Evolutionary conservation across 768 basidiomycete species (phyloP).

Genomic region (Amanita pseudoporphyria): DNA sequence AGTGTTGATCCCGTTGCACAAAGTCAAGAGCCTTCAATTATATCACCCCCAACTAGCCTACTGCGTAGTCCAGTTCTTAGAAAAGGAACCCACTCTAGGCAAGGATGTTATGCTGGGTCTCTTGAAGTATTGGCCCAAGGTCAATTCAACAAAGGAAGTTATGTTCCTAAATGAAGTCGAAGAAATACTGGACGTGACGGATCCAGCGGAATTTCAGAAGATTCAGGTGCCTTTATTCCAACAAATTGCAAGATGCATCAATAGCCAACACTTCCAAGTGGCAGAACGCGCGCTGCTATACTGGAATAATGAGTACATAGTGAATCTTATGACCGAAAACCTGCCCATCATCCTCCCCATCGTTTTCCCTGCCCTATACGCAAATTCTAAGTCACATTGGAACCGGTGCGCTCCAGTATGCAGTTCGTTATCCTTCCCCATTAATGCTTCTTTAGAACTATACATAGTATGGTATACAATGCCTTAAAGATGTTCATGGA

Average conservation of each 20-base stretch:
- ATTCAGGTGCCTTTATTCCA: slow-evolving; percentile 88
- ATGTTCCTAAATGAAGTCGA: slow-evolving; percentile 99
- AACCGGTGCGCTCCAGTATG: slow-evolving; percentile 61
- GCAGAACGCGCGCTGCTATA: slow-evolving; percentile 94
- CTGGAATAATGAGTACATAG: slow-evolving; percentile 99
- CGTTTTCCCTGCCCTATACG: slow-evolving; percentile 93
- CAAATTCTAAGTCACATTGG: slow-evolving; percentile 97
- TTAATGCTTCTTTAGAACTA: slow-evolving; percentile 52
- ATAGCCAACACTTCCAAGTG: slow-evolving; percentile 99
- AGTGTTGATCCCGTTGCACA: slow-evolving; percentile 91
- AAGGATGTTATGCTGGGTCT: slow-evolving; percentile 95
- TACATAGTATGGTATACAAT: slow-evolving; percentile 99
- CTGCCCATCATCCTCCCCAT: slow-evolving; percentile 82
- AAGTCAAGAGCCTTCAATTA: slow-evolving; percentile 93
- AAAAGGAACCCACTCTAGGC: slow-evolving; percentile 87
- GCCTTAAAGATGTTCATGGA: slow-evolving; percentile 99
- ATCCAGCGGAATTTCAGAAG: slow-evolving; percentile 93
- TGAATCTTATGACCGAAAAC: slow-evolving; percentile 98
- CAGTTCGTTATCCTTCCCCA: not conserved
- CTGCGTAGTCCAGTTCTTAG: slow-evolving; percentile 97
- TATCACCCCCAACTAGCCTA: slow-evolving; percentile 99
- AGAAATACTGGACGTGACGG: slow-evolving; percentile 97
- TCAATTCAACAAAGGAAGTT: slow-evolving; percentile 98
- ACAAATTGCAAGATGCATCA: slow-evolving; percentile 94
- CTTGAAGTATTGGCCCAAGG: slow-evolving; percentile 98